Evolutionary conservation across 352 stramenopile genomes (phyloP).

Genomic region (Globisporangium recalcitrans): DNA sequence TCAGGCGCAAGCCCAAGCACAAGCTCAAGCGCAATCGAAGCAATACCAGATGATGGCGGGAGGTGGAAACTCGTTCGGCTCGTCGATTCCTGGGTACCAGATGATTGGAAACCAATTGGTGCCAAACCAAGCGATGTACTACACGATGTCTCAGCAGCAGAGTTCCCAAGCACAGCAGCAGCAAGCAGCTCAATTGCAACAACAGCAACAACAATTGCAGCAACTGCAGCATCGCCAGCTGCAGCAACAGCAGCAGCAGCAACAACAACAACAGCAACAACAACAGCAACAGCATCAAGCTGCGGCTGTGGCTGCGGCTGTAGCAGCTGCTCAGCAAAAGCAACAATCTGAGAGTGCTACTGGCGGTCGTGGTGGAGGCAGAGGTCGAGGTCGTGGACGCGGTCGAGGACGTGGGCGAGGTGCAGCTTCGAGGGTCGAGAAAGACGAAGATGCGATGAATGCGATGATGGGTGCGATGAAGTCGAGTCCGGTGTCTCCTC

Average conservation of each 20-base stretch:
- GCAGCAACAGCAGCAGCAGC: slow-evolving; percentile 20
- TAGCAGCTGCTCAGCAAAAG: slow-evolving; percentile 12
- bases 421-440: slow-evolving; percentile 17
- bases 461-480: slow-evolving; percentile 24
- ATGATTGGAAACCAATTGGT: slow-evolving; percentile 60
- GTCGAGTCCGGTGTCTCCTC: slow-evolving; percentile 19
- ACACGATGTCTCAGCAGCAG: slow-evolving; percentile 42
- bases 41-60: slow-evolving; percentile 58
- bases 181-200: slow-evolving; percentile 23
- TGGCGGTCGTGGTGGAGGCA: slow-evolving; percentile 7
- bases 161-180: slow-evolving; percentile 34
- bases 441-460: slow-evolving; percentile 22
- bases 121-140: slow-evolving; percentile 54
- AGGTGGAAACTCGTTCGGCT: slow-evolving; percentile 38
- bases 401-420: slow-evolving; percentile 12
- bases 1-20: slow-evolving; percentile 19
- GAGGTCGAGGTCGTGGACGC: slow-evolving; percentile 14
- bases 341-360: slow-evolving; percentile 9
- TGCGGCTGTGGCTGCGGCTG: slow-evolving; percentile 12
- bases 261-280: slow-evolving; percentile 48
- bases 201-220: slow-evolving; percentile 25
- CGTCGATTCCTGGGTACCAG: slow-evolving; percentile 52
- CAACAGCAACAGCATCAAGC: slow-evolving; percentile 20
- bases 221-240: slow-evolving; percentile 21
- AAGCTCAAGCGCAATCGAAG: slow-evolving; percentile 42